These are phyloP conservation scores for Furcasterigmium sp. DNA, from an alignment of 2,329 filamentous ascomycete genomes.

Conservation along the genomic window DNA sequence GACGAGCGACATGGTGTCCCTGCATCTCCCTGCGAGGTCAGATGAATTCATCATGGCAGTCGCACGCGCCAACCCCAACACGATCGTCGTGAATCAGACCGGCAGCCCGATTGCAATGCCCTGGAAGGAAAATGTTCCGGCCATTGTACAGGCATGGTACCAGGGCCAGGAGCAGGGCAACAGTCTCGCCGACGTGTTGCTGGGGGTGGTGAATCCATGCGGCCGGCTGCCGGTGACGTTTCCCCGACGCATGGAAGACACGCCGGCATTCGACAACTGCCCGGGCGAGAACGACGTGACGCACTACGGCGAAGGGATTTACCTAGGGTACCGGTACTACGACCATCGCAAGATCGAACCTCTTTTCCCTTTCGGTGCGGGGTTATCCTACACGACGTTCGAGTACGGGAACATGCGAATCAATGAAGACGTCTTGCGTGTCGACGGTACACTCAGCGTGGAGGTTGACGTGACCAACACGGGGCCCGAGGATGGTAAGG, in stretches of 20 bases:
- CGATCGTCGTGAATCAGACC: slow-evolving; percentile 58
- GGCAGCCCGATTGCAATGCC: slow-evolving; percentile 56
- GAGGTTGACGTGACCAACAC: slow-evolving; percentile 41
- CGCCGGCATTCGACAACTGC: slow-evolving; percentile 66
- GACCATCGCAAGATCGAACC: slow-evolving; percentile 36
- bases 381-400: slow-evolving; percentile 63
- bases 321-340: slow-evolving; percentile 63
- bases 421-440: neutral
- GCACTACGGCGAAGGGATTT: slow-evolving; percentile 62
- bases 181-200: slow-evolving; percentile 59
- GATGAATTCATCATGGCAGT: slow-evolving; percentile 54
- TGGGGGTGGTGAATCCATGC: slow-evolving; percentile 57
- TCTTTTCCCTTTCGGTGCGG: slow-evolving; percentile 60
- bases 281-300: slow-evolving; percentile 39
- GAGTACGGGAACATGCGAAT: slow-evolving; percentile 11
- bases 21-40: slow-evolving; percentile 55
- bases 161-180: slow-evolving; percentile 65
- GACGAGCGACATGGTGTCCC: slow-evolving; percentile 62
- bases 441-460: slow-evolving; percentile 1
- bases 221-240: slow-evolving; percentile 61
- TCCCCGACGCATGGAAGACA: slow-evolving; percentile 57
- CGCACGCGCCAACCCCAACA: slow-evolving; percentile 50
- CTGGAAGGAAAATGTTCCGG: slow-evolving; percentile 47
- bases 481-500: slow-evolving; percentile 16
- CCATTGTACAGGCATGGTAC: slow-evolving; percentile 63